Evolutionary conservation across 2,329 filamentous ascomycete genomes (phyloP).

Genomic region (Gnomoniopsis smithogilvyi): DNA sequence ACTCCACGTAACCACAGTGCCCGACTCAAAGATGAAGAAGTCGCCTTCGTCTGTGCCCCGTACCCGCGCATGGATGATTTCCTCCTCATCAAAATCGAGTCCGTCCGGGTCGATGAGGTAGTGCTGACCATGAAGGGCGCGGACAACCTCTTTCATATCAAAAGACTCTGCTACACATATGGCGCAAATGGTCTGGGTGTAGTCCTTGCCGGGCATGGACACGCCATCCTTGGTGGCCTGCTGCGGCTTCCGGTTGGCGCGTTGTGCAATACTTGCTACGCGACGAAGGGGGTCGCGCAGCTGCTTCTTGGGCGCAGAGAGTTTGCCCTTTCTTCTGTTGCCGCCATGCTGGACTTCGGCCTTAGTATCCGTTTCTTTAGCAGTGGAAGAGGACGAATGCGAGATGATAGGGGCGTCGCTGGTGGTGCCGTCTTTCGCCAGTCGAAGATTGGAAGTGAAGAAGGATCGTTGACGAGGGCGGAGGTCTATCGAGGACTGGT

Average conservation of each 20-base stretch:
- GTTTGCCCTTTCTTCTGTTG: not conserved
- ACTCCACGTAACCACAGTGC: conserved; percentile 90
- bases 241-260: conserved; percentile 34
- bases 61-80: conserved; percentile 61
- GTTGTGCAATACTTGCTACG: conserved; percentile 82
- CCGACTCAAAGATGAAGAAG: conserved; percentile 93
- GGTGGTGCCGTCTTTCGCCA: conserved; percentile 37
- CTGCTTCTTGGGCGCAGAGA: conserved; percentile 53
- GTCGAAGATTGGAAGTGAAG: conserved; percentile 62
- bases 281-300: conserved; percentile 78
- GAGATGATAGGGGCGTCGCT: conserved; percentile 1
- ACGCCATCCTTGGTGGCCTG: conserved; percentile 36
- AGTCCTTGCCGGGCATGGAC: conserved; percentile 26
- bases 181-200: conserved; percentile 50
- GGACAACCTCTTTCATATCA: conserved; percentile 58
- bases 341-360: not conserved
- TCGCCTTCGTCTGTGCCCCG: conserved; percentile 67
- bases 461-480: conserved; percentile 58
- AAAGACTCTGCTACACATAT: conserved; percentile 63
- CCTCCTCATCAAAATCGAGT: conserved; percentile 57
- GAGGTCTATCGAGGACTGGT: conserved; percentile 39
- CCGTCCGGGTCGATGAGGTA: conserved; percentile 61
- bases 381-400: not conserved
- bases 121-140: conserved; percentile 55
- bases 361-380: conserved; percentile 8